Evolutionary conservation across 2,329 filamentous ascomycete species (phyloP), one percentile per base, ranked within the genome.

Genomic region (Colletotrichum magnum): DNA sequence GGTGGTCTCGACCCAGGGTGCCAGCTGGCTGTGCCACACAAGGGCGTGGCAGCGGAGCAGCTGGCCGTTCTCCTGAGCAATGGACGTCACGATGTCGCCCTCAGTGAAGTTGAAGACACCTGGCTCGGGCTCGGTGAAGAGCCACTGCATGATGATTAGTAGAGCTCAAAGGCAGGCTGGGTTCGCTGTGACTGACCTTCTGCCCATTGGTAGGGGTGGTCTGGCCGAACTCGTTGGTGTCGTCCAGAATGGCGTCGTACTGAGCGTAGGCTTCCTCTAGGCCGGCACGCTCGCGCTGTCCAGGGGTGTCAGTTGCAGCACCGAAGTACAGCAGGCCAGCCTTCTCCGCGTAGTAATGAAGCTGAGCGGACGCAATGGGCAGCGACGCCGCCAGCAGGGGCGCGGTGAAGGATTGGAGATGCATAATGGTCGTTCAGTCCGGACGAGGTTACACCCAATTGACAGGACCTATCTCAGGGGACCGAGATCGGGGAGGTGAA

Each of bases 121-220:
- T 39, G 83, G 86, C 54, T 83, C 74, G 3, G 89, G 89, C 78
- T 92, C 90, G 53, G 82, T 88, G 74, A 86, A 85, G 59, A 89
- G 83, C 88, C 88, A 92, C 75, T 79, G 52, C 2, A 6, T 39
- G 47, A 9, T 10, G 5, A 36, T 74, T 16, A 71, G 71, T 18
- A 36, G n/a, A 24, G 2, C 15, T 16, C 2, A 6, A 16, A 52
- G 26, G 50, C 12, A 21, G 13, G 45, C 2, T 39, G 10, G 18
- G 7, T 7, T 21, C 12, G 39, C 18, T 16, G 32, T 10, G 32
- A 50, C 72, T 6, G 26, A 79, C 78, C 83, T 87, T 83, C 72
- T 89, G 86, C 10, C 85, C 84, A 74, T 91, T 91, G 58, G 85
- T 86, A 0, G 89, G 87, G 0, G 89, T 91, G 18, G 89, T 85